A percentile compares a stretch with the other conserved stretches of the same genome.
Evolutionary conservation across 805 yeast species (phyloP).

Genomic region (Candida lessepsii): DNA sequence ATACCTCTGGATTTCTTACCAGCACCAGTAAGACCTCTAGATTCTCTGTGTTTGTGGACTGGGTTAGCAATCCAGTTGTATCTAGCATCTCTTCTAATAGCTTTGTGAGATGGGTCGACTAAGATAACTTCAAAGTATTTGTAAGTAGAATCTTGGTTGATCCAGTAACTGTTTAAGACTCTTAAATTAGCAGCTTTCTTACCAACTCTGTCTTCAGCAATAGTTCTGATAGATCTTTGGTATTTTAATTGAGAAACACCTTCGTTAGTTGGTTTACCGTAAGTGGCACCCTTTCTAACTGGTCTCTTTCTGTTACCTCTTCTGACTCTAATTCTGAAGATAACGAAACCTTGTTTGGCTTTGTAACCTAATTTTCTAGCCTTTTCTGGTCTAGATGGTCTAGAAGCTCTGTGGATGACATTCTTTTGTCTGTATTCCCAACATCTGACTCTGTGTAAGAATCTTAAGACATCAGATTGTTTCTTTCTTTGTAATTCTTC

Average conservation of each 20-base stretch:
- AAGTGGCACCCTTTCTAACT: conserved; percentile 99
- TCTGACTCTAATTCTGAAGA: conserved; percentile 98
- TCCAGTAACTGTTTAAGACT: conserved; percentile 99
- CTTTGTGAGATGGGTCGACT: conserved; percentile 97
- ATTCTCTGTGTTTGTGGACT: conserved; percentile 99
- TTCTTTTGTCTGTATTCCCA: conserved; percentile 99
- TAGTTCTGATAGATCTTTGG: conserved; percentile 97
- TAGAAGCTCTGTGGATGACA: conserved; percentile 97
- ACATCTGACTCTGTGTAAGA: conserved; percentile 99
- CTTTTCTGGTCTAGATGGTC: conserved; percentile 99
- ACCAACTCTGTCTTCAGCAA: conserved; percentile 99
- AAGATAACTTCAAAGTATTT: conserved; percentile 98
- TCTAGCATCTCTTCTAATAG: conserved; percentile 97
- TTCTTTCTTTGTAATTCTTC: conserved; percentile 99
- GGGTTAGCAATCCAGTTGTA: conserved; percentile 99
- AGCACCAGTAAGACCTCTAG: conserved; percentile 96
- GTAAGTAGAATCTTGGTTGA: conserved; percentile 99
- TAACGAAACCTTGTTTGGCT: conserved; percentile 99
- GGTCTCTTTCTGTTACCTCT: conserved; percentile 99
- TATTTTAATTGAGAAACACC: conserved; percentile 99
- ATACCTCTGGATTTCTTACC: conserved; percentile 99
- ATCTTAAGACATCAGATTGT: conserved; percentile 99
- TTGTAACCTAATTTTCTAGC: conserved; percentile 99
- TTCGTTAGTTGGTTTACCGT: conserved; percentile 99
- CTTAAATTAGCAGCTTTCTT: conserved; percentile 98